Base-by-base conservation (phyloP, 2,329 filamentous ascomycete species). In the Chaetomium sp. region DNA sequence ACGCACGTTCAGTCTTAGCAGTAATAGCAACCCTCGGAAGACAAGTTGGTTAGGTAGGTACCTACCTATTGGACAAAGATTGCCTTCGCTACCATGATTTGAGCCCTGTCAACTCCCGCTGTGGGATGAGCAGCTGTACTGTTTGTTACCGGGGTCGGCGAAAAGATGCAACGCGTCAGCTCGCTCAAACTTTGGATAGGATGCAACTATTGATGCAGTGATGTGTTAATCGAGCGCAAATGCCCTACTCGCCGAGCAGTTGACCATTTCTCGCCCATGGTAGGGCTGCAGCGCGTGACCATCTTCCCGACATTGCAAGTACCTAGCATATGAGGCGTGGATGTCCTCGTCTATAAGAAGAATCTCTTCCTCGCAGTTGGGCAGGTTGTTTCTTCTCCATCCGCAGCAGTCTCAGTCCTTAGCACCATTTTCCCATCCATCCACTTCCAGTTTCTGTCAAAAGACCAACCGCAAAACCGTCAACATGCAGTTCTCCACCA, bases 161-260 rank as follows among this genome's bases (percentile, higher is more conserved):
- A 49, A 49, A 9, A 23, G 45, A 25, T 25, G n/a, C 8, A 19
- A 13, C 2, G 8, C 8, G 45, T 49, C n/a, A 49, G 10, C 45
- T 49, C 9, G 45, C 45, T 49, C 45, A 25, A 49, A 49, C 45
- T 49, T 49, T 49, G 45, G 45, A 49, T 49, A 49, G 45, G 45
- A 49, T 49, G n/a, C 45, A 23, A 49, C 21, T 49, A 49, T 42
- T 42, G 38, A 49, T n/a, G 21, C 45, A 49, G n/a, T 49, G n/a
- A 49, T 49, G 45, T 8, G 45, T 49, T 6, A 49, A 23, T 49
- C 10, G 16, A 42, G 45, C 45, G 25, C 21, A 2, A 25, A 21
- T 10, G 8, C 21, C 21, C 21, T 25, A 21, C 45, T 49, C n/a
- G 25, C 8, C 45, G 21, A 25, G 8, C 10, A 25, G n/a, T 25